These are phyloP conservation scores for Wickerhamomyces pijperi DNA, from an alignment of 805 yeast genomes.

Conservation along the genomic window DNA sequence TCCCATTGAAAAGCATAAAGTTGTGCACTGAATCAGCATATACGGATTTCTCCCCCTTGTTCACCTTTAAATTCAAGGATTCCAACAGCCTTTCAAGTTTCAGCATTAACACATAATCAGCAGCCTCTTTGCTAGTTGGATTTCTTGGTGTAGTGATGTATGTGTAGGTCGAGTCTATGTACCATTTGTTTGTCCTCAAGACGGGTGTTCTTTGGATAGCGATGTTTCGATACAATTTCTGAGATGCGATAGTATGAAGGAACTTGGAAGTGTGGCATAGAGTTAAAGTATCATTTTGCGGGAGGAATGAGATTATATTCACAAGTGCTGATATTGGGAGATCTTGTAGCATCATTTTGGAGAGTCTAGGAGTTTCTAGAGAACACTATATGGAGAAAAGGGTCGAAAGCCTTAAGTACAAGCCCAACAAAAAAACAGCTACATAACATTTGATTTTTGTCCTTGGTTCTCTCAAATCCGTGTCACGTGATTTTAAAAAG, in stretches of 20 bases:
- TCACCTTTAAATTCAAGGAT: slow-evolving; percentile 14
- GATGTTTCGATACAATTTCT: slow-evolving; percentile 26
- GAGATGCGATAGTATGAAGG: slow-evolving; percentile 20
- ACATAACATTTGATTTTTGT: no score
- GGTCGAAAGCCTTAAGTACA: no score
- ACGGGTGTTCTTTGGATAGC: slow-evolving; percentile 25
- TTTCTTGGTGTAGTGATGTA: slow-evolving; percentile 26
- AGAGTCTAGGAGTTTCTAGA: no score
- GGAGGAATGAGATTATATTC: not conserved
- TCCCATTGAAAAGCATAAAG: slow-evolving; percentile 22
- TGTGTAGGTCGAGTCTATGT: slow-evolving; percentile 25
- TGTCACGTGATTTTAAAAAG: no score
- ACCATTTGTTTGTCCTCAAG: slow-evolving; percentile 19
- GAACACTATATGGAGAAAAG: no score
- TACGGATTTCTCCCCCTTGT: slow-evolving; percentile 2
- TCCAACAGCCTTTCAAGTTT: slow-evolving; percentile 31
- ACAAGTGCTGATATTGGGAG: not conserved
- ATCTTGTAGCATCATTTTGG: not conserved
- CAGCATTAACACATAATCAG: slow-evolving; percentile 24
- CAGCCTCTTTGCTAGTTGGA: slow-evolving; percentile 23
- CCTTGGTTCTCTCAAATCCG: no score
- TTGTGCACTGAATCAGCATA: slow-evolving; percentile 24
- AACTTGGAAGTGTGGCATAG: slow-evolving; percentile 1
- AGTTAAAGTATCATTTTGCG: slow-evolving; percentile 5
- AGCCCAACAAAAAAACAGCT: no score